Conservation (phyloP, 768 basidiomycete genomes). For the Piloderma croceum region DNA sequence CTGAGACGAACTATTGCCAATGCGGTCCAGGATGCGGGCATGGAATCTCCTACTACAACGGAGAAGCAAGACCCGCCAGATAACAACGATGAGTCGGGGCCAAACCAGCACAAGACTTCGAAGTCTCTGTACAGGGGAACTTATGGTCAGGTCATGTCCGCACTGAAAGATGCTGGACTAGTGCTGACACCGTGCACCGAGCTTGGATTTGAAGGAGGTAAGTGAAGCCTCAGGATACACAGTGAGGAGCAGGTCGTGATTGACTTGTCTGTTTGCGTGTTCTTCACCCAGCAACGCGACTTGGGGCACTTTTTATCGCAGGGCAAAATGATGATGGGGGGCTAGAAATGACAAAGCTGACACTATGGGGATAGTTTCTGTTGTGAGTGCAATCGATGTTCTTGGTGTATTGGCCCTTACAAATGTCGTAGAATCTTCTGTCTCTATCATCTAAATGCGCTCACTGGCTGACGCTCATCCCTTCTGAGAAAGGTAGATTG, state of each 20-base stretch:
- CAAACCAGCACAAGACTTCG: too few relatives aligned
- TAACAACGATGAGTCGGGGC: slow-evolving; percentile 16
- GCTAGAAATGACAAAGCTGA: slow-evolving; percentile 35
- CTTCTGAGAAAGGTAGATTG: too few relatives aligned
- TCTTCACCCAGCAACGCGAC: slow-evolving; percentile 36
- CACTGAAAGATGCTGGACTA: slow-evolving; percentile 34
- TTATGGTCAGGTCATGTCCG: slow-evolving; percentile 37
- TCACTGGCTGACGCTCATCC: too few relatives aligned
- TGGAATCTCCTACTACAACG: slow-evolving; percentile 30
- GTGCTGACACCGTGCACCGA: slow-evolving; percentile 26
- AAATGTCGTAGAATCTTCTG: too few relatives aligned
- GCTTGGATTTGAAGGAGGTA: slow-evolving; percentile 22
- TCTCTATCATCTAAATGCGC: too few relatives aligned
- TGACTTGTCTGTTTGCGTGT: too few relatives aligned
- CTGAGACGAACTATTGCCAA: slow-evolving; percentile 32
- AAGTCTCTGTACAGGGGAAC: slow-evolving; percentile 38
- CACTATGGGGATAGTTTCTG: slow-evolving; percentile 37
- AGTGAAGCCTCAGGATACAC: too few relatives aligned
- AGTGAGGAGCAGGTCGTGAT: too few relatives aligned
- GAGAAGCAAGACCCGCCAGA: slow-evolving; percentile 2
- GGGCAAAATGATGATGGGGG: slow-evolving; percentile 20
- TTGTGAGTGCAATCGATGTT: too few relatives aligned
- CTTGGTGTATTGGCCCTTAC: too few relatives aligned
- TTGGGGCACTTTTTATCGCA: slow-evolving; percentile 38
- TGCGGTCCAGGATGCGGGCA: slow-evolving; percentile 36